Conservation (phyloP, 2,329 filamentous ascomycete species). For the Endocalyx cinctus region DNA sequence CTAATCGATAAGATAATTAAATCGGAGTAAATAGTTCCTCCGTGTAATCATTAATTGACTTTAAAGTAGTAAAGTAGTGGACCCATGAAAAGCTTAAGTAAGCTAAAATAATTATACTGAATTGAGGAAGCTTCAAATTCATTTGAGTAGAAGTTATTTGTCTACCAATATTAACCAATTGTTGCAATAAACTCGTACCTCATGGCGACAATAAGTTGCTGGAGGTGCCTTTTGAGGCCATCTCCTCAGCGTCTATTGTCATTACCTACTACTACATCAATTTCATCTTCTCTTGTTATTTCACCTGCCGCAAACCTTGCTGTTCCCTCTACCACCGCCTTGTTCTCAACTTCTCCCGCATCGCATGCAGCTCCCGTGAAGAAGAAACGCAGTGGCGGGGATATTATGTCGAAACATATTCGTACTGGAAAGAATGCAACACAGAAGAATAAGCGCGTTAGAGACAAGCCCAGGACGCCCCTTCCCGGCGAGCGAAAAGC, state of each 20-base stretch:
- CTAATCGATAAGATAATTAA: conserved; percentile 20
- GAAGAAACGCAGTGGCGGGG: too few relatives aligned
- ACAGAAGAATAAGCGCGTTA: conserved; percentile 48
- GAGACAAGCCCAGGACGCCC: conserved; percentile 49
- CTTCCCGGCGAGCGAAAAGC: conserved; percentile 79
- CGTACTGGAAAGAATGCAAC: conserved; percentile 36
- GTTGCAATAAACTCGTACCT: too few relatives aligned
- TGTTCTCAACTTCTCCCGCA: too few relatives aligned
- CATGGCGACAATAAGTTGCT: conserved; percentile 57
- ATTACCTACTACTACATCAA: conserved; percentile 28
- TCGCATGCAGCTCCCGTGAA: too few relatives aligned
- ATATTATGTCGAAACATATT: conserved; percentile 15
- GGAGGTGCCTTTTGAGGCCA: conserved; percentile 52
- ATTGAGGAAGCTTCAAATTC: conserved; percentile 2
- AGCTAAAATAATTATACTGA: too few relatives aligned
- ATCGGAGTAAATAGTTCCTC: too few relatives aligned
- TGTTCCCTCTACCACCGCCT: conserved; percentile 4
- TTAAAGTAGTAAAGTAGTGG: too few relatives aligned
- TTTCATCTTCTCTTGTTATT: conserved; percentile 13
- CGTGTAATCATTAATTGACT: too few relatives aligned
- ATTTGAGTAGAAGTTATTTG: background rate
- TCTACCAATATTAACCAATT: too few relatives aligned
- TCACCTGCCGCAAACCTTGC: conserved; percentile 2
- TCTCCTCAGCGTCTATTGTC: conserved; percentile 22
- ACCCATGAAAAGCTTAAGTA: too few relatives aligned